A percentile compares a stretch with the other conserved stretches of the same genome.
These are phyloP conservation scores for Geotrichum restrictum DNA, from an alignment of 1,139 yeast species.

Conservation along the genomic window DNA sequence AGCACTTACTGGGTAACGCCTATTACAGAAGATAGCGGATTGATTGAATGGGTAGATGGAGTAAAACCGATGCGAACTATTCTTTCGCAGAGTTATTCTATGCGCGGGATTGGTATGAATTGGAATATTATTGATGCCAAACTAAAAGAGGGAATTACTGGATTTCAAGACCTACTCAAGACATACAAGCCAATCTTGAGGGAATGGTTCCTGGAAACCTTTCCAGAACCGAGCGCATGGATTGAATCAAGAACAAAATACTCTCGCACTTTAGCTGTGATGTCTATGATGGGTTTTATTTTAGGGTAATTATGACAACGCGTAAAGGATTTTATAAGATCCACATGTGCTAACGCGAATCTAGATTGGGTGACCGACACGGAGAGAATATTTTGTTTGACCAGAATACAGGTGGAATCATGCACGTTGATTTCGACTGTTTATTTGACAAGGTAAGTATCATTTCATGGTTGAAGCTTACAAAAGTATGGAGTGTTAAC, in stretches of 20 bases:
- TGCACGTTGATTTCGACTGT: constrained; percentile 97
- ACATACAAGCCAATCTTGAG: constrained; percentile 70
- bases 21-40: constrained; percentile 78
- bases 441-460: constrained; percentile 60
- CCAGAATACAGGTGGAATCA: constrained; percentile 68
- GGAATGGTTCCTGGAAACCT: constrained; percentile 82
- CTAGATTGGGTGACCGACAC: constrained; percentile 78
- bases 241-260: constrained; percentile 70
- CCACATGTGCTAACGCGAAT: constrained; percentile 32
- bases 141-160: constrained; percentile 1
- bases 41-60: constrained; percentile 88
- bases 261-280: constrained; percentile 82
- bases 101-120: constrained; percentile 39
- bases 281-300: constrained; percentile 95
- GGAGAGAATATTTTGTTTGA: constrained; percentile 83
- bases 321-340: not conserved
- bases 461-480: no score
- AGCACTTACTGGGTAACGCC: constrained; percentile 88
- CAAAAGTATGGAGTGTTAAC: no score
- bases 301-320: constrained; percentile 32
- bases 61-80: constrained; percentile 77
- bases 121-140: constrained; percentile 18
- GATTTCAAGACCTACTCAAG: constrained; percentile 28
- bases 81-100: constrained; percentile 45
- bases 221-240: constrained; percentile 90